Conservation (phyloP, 2,329 filamentous ascomycete species). For the Cytospora piceae region DNA sequence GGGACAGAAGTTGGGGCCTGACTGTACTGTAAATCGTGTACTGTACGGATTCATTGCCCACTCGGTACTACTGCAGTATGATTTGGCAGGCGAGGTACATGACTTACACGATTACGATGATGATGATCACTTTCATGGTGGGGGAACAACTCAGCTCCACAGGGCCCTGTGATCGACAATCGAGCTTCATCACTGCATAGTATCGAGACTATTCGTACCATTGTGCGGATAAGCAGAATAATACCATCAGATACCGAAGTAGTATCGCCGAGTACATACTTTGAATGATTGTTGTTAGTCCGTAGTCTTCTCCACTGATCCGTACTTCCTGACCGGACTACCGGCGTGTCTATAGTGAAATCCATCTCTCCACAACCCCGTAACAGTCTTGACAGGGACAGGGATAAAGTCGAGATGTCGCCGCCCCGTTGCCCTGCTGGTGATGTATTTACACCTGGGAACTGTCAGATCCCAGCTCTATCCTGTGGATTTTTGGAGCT, state of each 20-base stretch:
- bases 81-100: slow-evolving; percentile 10
- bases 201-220: neutral
- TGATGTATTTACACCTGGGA: too few relatives aligned
- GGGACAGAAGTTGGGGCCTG: slow-evolving; percentile 16
- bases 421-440: too few relatives aligned
- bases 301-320: neutral
- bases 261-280: neutral
- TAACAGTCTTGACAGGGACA: neutral
- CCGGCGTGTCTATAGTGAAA: neutral
- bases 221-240: too few relatives aligned
- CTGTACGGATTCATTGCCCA: neutral
- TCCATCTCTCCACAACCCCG: neutral
- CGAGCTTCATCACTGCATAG: neutral
- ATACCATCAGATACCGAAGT: neutral
- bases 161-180: neutral
- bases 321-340: neutral
- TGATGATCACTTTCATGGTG: neutral
- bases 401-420: too few relatives aligned
- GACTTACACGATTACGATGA: neutral
- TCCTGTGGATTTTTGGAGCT: too few relatives aligned
- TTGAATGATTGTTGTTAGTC: neutral
- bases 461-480: too few relatives aligned
- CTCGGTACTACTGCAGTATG: slow-evolving; percentile 5
- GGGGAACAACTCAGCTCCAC: neutral
- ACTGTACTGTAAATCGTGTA: neutral